Base-by-base conservation (phyloP, 2,329 filamentous ascomycete species). In the Colletotrichum spaethianum region DNA sequence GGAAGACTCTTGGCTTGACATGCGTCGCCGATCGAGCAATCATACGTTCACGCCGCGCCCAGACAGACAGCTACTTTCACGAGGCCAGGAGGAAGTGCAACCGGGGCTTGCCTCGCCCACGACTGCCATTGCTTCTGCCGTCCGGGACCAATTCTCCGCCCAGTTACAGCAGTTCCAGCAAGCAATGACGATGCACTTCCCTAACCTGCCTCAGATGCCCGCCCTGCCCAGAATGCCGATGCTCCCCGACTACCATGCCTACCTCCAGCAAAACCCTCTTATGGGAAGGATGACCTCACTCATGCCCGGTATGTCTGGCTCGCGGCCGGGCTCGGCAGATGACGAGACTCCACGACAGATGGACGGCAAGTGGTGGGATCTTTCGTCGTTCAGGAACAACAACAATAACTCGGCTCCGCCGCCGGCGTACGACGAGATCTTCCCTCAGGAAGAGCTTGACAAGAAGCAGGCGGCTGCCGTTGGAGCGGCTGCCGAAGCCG, bases 391-490 rank as follows among this genome's bases (percentile, higher is more conserved):
- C 46, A 85, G 87, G 76, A 82, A 83, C 63, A 80, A 82, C 48
- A 76, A 83, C 20, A 84, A 82, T 26, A 83, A 82, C 48, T 82
- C 89, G 12, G 83, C 86, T 4, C 85, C 89, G 40, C 93, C 93
- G 11, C 94, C 94, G 12, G 89, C 94, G 0, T 96, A 96, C 75
- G 91, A 95, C 64, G 94, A 95, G 59, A 89, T 96, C 36, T 96
- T 91, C 79, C 93, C 93, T 1, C 83, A 84, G 50, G 81, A 85
- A 64, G 84, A 86, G 55, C 74, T 86, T 20, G 88, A 91, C 67
- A 82, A 81, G 31, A 92, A 93, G 80, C 86, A 89, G 76, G 83
- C 86, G 23, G 88, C 89, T n/a, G 89, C 88, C 1, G 85, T 86
- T 11, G 85, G 85, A 64, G 91, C 90, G 3, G 87, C 88, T 1